phyloP scores from a whole-genome alignment of 2,329 filamentous ascomycete species.

The Alternaria incomplexa region DNA sequence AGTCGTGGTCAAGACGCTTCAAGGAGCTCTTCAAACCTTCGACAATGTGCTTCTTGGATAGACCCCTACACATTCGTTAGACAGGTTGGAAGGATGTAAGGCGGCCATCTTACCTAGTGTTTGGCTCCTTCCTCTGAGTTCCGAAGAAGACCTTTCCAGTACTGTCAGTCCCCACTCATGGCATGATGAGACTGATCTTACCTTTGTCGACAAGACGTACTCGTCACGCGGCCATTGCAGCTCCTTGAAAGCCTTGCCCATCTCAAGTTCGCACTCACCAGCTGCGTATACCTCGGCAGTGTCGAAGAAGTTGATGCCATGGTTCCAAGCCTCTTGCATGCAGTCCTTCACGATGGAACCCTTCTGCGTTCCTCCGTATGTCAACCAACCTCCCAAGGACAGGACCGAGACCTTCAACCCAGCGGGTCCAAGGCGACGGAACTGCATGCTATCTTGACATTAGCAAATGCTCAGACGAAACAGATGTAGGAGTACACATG shows the following conservation, averaged over 20 bases:
- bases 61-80: constrained; percentile 36
- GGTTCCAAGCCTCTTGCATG: constrained; percentile 57
- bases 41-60: constrained; percentile 59
- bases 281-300: constrained; percentile 62
- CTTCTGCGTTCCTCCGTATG: constrained; percentile 57
- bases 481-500: background rate
- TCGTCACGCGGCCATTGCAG: constrained; percentile 55
- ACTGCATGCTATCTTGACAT: constrained; percentile 35
- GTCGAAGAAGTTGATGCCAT: constrained; percentile 60
- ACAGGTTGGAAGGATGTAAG: too few species aligned
- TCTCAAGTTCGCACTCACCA: constrained; percentile 68
- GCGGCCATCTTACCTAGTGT: constrained; percentile 44
- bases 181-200: background rate
- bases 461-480: background rate
- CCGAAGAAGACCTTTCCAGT: constrained; percentile 59
- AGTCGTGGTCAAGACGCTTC: constrained; percentile 67
- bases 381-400: constrained; percentile 55
- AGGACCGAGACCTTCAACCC: constrained; percentile 60
- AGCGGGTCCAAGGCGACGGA: constrained; percentile 41
- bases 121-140: constrained; percentile 64
- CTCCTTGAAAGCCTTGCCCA: constrained; percentile 58
- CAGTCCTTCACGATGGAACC: constrained; percentile 57
- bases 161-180: constrained; percentile 4
- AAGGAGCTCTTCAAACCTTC: constrained; percentile 65
- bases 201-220: constrained; percentile 36